Evolutionary conservation across 2,329 filamentous ascomycete species (phyloP).

Genomic region (Amesomyces nigricolor): DNA sequence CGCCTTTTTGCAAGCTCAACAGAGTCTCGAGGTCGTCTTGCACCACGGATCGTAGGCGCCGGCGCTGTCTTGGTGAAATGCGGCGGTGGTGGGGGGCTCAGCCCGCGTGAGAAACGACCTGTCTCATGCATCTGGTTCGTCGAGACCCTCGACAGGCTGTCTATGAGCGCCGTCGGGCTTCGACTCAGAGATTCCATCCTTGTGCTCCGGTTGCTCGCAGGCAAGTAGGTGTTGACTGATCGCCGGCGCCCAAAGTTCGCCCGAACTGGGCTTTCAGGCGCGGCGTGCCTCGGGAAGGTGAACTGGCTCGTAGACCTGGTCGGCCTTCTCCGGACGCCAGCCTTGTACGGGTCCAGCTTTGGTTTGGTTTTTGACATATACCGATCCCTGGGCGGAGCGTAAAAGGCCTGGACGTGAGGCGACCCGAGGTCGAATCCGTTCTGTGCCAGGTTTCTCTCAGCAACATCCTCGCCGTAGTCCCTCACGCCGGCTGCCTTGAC

Average conservation of each 20-base stretch:
- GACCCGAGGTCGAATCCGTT: conserved; percentile 34
- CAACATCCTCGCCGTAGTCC: conserved; percentile 60
- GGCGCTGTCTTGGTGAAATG: conserved; percentile 10
- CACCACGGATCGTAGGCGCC: conserved; percentile 6
- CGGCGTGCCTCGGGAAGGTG: background rate
- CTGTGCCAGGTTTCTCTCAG: conserved; percentile 51
- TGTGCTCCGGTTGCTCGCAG: background rate
- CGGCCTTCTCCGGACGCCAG: conserved; percentile 19
- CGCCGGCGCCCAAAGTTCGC: conserved; percentile 14
- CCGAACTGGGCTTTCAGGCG: background rate
- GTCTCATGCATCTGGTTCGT: too few species aligned
- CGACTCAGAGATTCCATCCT: too few species aligned
- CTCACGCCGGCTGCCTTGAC: conserved; percentile 46
- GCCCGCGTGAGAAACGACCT: background rate
- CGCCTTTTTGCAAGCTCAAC: conserved; percentile 22
- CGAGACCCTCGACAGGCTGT: too few species aligned
- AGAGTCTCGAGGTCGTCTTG: conserved; percentile 22
- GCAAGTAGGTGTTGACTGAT: conserved; percentile 23
- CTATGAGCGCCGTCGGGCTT: too few species aligned
- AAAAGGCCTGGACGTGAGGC: conserved; percentile 33
- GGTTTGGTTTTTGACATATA: background rate
- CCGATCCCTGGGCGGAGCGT: conserved; percentile 24
- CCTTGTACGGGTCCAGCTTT: conserved; percentile 2
- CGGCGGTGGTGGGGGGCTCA: conserved; percentile 2
- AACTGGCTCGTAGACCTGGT: conserved; percentile 19